Base-by-base conservation (phyloP, 2,329 filamentous ascomycete species). In the Fonsecaea erecta region DNA sequence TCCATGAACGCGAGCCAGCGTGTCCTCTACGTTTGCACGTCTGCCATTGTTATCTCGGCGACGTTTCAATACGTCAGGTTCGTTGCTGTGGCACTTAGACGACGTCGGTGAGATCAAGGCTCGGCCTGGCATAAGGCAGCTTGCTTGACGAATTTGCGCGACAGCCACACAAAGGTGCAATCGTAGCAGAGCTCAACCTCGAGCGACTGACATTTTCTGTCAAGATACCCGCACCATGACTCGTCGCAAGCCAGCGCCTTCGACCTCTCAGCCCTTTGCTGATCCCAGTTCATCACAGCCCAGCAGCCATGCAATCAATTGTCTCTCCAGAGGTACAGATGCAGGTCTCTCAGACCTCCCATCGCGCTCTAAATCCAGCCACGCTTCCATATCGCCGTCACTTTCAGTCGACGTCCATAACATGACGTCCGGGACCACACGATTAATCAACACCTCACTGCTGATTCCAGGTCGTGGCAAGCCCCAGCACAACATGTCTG, bases 391-490 rank as follows among this genome's bases (percentile, higher is more conserved):
- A n/a, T 32, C 57, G 21, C 18, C 46, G 30, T 28, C 56, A n/a
- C 32, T 43, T 21, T 30, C 52, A 24, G 43, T 9, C 18, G 16
- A 11, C 51, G 28, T 21, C 34, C 24, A 24, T 24, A 61, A 43
- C 28, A 14, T 46, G n/a, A 21, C 9, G 18, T 18, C 52, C n/a
- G 37, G 18, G 9, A 48, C 52, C 11, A 58, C 63, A 14, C 66
- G 62, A 11, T 51, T 65, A 21, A 70, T 72, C 53, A 52, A 66
- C 53, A 73, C 77, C 6, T 73, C 76, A 24, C 68, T 83, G 18
- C 74, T 84, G 6, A 84, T 84, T 40, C 82, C 82, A 1, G 82
- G 81, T n/a, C 76, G 76, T 18, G 81, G 80, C 4, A 64, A 79
- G 11, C 81, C 82, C 6, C 68, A 80, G 64, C 68, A 73, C 35